phyloP scores from a whole-genome alignment of 179 eudicot genomes.

The Beta corolliflora region DNA sequence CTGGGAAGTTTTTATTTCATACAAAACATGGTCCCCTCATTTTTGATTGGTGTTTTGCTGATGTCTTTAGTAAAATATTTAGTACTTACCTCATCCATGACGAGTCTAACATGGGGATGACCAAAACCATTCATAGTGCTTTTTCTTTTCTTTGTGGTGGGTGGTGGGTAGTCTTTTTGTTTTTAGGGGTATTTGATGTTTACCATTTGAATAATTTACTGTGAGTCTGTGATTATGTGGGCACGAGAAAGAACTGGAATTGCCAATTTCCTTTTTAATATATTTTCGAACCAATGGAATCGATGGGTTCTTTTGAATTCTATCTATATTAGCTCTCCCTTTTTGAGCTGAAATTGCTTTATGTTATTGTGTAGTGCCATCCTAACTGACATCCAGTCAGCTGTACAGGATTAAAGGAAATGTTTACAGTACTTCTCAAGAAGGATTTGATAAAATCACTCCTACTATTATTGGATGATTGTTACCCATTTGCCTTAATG shows the following conservation, averaged over 20 bases:
- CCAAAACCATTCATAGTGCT: neutral
- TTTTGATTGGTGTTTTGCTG: neutral
- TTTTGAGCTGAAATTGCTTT: slow-evolving; percentile 3
- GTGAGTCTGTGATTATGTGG: neutral
- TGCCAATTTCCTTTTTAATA: slow-evolving; percentile 5
- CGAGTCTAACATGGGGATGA: neutral
- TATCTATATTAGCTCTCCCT: neutral
- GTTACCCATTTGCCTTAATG: neutral
- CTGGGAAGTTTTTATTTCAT: slow-evolving; percentile 14
- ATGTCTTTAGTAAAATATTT: slow-evolving; percentile 5
- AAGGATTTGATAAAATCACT: neutral
- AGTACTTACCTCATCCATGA: slow-evolving; percentile 19
- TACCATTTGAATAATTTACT: slow-evolving; percentile 6
- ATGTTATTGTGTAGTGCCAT: neutral
- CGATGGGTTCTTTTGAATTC: neutral
- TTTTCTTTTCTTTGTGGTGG: neutral
- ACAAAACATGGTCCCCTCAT: slow-evolving; percentile 21
- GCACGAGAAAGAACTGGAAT: neutral
- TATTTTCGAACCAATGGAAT: neutral
- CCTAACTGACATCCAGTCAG: slow-evolving; percentile 12
- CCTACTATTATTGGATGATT: neutral
- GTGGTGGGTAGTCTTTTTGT: neutral
- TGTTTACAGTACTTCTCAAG: slow-evolving; percentile 1
- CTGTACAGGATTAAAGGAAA: neutral
- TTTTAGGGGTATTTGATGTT: neutral